Conservation (phyloP, 2,329 filamentous ascomycete species). For the Cadophora sp. region DNA sequence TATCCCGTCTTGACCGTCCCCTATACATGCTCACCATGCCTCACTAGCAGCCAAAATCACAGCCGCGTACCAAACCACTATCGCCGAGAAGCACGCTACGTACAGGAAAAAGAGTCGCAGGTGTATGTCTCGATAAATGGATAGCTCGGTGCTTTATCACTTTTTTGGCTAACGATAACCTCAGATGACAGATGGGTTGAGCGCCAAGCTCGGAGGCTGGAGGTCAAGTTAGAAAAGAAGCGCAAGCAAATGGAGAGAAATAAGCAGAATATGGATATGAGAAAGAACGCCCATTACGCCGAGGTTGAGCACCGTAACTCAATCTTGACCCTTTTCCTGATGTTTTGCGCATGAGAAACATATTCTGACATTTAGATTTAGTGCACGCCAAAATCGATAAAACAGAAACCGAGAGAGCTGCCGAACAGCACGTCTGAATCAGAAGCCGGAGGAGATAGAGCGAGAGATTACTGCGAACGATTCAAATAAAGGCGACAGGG, state of each 20-base stretch:
- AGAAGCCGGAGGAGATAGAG: not conserved
- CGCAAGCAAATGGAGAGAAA: not conserved
- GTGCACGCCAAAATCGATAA: not conserved
- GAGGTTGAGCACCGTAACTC: not conserved
- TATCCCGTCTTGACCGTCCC: not conserved
- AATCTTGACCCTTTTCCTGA: not conserved
- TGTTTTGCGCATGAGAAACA: too few relatives aligned
- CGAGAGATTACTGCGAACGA: not conserved
- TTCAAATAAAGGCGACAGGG: not conserved
- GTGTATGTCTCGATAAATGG: not conserved
- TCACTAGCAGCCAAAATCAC: not conserved
- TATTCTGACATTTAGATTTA: not conserved
- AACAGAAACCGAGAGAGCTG: not conserved
- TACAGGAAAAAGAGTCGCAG: not conserved
- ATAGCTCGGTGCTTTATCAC: too few relatives aligned
- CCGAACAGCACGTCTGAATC: not conserved
- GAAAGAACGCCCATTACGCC: not conserved
- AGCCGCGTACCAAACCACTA: not conserved
- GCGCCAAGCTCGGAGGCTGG: not conserved
- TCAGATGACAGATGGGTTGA: constrained; percentile 1
- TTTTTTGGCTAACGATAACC: not conserved
- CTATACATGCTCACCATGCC: not conserved
- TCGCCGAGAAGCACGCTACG: not conserved
- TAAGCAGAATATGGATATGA: not conserved
- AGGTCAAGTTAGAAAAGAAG: not conserved